A percentile compares a stretch with the other conserved stretches of the same genome.
These are phyloP conservation scores for Cicer arietinum DNA, from an alignment of 306 rosid species.

Conservation along the genomic window DNA sequence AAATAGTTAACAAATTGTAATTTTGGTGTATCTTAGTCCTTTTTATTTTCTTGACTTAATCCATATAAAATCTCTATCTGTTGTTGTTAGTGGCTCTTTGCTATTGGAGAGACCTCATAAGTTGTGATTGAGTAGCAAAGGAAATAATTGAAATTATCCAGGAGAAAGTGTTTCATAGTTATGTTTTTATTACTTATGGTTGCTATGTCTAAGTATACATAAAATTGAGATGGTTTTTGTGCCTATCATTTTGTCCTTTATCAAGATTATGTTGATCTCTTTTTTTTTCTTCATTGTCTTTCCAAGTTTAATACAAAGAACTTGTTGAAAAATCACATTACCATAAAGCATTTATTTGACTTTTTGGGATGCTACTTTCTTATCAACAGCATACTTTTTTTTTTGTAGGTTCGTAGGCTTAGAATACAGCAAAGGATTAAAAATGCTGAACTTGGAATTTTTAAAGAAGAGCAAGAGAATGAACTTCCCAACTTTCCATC, in stretches of 20 bases:
- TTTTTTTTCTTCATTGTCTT: background rate
- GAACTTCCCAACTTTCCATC: slow-evolving; percentile 96
- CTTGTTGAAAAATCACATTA: slow-evolving; percentile 3
- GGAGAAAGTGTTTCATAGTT: slow-evolving; percentile 20
- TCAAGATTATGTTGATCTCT: background rate
- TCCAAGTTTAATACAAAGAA: background rate
- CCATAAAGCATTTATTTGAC: background rate
- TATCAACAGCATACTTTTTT: slow-evolving; percentile 16
- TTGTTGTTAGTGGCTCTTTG: no score
- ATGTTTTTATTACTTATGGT: slow-evolving; percentile 3
- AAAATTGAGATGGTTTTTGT: slow-evolving; percentile 11
- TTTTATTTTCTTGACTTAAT: no score
- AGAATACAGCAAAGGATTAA: slow-evolving; percentile 92
- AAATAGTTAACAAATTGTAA: no score
- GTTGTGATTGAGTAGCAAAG: background rate
- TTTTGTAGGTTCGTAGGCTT: slow-evolving; percentile 89
- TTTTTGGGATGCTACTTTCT: background rate
- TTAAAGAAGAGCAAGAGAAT: slow-evolving; percentile 70
- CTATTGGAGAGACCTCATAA: no score
- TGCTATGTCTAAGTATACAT: slow-evolving; percentile 10
- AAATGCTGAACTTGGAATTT: slow-evolving; percentile 73
- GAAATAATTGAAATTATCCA: background rate
- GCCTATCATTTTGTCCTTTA: slow-evolving; percentile 9
- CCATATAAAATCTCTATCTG: no score
- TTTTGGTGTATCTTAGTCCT: no score